Base-by-base conservation (phyloP, 108 stramenopile genomes). In the Skeletonema tropicum region DNA sequence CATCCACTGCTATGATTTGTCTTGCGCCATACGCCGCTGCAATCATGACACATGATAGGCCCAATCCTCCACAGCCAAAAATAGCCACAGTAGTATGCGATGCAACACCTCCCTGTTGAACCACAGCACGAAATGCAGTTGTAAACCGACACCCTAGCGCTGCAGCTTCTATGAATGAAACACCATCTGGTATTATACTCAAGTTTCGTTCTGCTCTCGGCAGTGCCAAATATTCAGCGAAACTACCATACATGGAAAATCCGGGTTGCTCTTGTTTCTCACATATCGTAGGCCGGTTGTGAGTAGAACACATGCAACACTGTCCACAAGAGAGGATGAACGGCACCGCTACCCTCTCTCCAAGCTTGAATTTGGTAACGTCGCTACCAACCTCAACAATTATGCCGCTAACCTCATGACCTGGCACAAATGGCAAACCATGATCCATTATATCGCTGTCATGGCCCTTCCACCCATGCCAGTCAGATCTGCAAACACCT, bases 391-490 rank as follows among this genome's bases (percentile, higher is more conserved):
- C 62, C 69, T 89, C 65, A 30, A 90, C 87, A 12, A 93, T 82
- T 10, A 91, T 68, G 8, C 92, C 92, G 46, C 87, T 88, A 29
- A 90, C 67, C 70, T 93, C 92, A 73, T 93, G 92, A 15, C 92
- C 92, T 1, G 92, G 92, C 13, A 80, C 76, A 72, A 93, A 91
- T 35, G 92, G 90, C 31, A 89, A 68, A 39, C 92, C 90, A 52
- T 82, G 79, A 21, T 70, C 21, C 36, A 45, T 45, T 19, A 93
- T 76, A 64, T 93, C 92, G 21, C 57, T 80, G 67, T 93, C 92
- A 57, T 93, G 90, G 30, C 92, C 92, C 63, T 89, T 91, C 89
- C 89, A 93, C 13, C 90, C 92, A 64, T 93, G 92, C 88, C 90
- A 91, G 70, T 93, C 92, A 10, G 77, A 74, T 11, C 92, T 84